phyloP scores from a whole-genome alignment of 371 early-diverging fungal genomes.

The Mortierella sp. region DNA sequence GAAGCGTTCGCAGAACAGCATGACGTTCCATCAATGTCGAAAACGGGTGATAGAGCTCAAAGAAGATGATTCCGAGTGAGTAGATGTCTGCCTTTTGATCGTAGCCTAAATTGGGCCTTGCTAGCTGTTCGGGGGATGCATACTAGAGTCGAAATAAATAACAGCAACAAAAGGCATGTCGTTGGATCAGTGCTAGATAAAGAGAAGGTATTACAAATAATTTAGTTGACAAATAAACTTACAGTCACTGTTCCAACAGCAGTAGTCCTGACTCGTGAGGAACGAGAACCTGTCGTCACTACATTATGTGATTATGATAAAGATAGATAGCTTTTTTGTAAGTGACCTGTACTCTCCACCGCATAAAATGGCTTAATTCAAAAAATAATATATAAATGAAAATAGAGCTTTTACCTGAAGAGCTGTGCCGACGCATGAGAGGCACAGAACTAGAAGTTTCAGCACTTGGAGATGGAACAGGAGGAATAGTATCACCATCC shows the following conservation, averaged over 20 bases:
- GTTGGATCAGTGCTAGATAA: not conserved
- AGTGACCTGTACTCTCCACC: not conserved
- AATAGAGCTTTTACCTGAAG: conserved; percentile 31
- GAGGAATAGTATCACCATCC: conserved; percentile 9
- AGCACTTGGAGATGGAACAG: not conserved
- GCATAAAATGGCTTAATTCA: too few species aligned
- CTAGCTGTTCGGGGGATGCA: conserved; percentile 94
- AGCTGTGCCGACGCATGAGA: conserved; percentile 29
- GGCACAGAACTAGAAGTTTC: conserved; percentile 7
- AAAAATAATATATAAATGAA: too few species aligned
- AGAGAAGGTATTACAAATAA: not conserved
- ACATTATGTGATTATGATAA: not conserved
- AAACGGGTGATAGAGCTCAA: conserved; percentile 78
- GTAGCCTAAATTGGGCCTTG: conserved; percentile 64
- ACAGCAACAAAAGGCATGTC: not conserved
- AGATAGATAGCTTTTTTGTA: not conserved
- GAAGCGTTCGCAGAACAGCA: conserved; percentile 68
- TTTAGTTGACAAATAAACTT: not conserved
- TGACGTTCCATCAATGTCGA: conserved; percentile 77
- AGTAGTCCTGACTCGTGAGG: conserved; percentile 51
- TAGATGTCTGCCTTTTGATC: conserved; percentile 79
- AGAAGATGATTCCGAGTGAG: conserved; percentile 77
- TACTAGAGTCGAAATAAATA: conserved; percentile 62
- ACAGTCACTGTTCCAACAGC: conserved; percentile 56
- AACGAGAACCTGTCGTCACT: conserved; percentile 47